A percentile compares a stretch with the other conserved stretches of the same genome.
Conservation (phyloP, 129 eudicot species). For the Solidago caesia region DNA sequence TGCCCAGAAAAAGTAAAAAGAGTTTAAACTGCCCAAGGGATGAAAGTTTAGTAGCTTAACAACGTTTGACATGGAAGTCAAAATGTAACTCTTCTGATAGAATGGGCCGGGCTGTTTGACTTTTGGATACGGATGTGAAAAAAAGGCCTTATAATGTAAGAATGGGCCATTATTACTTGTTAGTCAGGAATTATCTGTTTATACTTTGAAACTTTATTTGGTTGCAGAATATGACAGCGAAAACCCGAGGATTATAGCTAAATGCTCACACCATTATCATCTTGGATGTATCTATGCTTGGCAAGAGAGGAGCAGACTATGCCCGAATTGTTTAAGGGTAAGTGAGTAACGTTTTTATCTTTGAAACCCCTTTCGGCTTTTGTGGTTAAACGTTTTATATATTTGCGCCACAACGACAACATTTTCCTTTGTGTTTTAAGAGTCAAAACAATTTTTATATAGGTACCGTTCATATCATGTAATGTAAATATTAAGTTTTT, state of each 20-base stretch:
- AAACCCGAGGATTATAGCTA: constrained; percentile 58
- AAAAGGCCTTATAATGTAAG: neutral
- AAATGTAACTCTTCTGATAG: too few relatives aligned
- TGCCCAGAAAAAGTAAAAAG: too few relatives aligned
- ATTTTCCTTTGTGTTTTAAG: neutral
- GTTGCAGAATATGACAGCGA: constrained; percentile 53
- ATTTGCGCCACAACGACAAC: neutral
- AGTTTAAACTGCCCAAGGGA: too few relatives aligned
- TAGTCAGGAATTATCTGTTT: neutral
- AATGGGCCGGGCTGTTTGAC: too few relatives aligned
- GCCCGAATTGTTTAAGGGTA: constrained; percentile 65
- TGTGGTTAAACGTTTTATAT: constrained; percentile 10
- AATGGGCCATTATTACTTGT: neutral
- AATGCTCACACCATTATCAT: constrained; percentile 64
- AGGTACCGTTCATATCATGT: neutral
- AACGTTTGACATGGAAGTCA: too few relatives aligned
- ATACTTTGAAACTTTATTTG: neutral
- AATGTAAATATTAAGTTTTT: neutral
- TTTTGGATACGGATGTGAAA: too few relatives aligned
- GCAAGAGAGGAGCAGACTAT: constrained; percentile 57
- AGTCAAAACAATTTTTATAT: neutral
- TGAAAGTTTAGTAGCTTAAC: too few relatives aligned
- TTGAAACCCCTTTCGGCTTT: neutral
- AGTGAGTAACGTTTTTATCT: constrained; percentile 30
- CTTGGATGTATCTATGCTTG: constrained; percentile 69